Evolutionary conservation across 331 rosid genomes (phyloP).

Genomic region (Cydonia oblonga): DNA sequence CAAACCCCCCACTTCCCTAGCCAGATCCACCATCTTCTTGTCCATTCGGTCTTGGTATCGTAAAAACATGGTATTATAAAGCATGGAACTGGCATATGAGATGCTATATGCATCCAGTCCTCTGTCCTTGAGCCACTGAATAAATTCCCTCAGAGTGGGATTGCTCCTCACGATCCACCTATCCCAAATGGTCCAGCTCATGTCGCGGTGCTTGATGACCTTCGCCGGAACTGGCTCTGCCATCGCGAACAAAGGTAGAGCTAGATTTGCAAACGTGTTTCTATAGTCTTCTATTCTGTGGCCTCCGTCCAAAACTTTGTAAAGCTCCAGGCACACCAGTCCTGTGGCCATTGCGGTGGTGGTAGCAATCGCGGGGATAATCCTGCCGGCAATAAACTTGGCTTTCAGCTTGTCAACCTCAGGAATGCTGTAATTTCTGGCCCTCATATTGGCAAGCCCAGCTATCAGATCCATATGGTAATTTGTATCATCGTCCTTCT

Average conservation of each 20-base stretch:
- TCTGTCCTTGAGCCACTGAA: constrained; percentile 59
- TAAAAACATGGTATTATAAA: constrained; percentile 65
- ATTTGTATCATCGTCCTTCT: constrained; percentile 96
- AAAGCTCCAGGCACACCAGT: constrained; percentile 87
- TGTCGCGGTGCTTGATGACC: constrained; percentile 59
- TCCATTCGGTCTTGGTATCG: constrained; percentile 71
- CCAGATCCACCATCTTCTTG: constrained; percentile 67
- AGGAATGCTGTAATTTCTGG: constrained; percentile 80
- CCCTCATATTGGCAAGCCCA: constrained; percentile 97
- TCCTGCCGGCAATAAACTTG: constrained; percentile 85
- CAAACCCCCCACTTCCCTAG: constrained; percentile 68
- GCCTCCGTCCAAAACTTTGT: constrained; percentile 68
- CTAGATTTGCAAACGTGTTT: constrained; percentile 76
- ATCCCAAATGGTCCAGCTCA: constrained; percentile 97
- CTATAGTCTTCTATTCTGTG: constrained; percentile 81
- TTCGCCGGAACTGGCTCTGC: constrained; percentile 93
- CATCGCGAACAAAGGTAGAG: constrained; percentile 74
- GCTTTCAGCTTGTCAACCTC: constrained; percentile 96
- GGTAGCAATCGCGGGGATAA: constrained; percentile 96
- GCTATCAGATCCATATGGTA: constrained; percentile 88
- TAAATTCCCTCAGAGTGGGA: constrained; percentile 76
- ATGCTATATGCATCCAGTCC: constrained; percentile 75
- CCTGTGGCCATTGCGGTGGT: constrained; percentile 97
- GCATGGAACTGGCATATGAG: constrained; percentile 77
- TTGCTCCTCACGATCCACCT: constrained; percentile 65